phyloP scores from a whole-genome alignment of 1,284 basidiomycete species.

The Trichosporon ovoides region DNA sequence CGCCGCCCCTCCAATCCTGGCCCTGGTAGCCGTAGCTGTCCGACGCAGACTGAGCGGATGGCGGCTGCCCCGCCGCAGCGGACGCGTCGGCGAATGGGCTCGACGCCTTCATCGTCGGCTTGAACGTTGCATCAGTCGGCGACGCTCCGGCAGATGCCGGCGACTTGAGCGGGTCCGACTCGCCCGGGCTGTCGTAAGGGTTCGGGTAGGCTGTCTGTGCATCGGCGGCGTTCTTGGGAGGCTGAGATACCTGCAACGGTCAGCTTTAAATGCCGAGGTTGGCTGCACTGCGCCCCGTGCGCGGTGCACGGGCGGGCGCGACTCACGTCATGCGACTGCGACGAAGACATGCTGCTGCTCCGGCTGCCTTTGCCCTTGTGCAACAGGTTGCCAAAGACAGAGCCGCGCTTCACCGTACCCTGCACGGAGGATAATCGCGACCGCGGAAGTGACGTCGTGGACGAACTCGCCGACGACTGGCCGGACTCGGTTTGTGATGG shows the following conservation, averaged over 20 bases:
- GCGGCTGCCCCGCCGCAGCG: constrained; percentile 6
- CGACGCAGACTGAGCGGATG: constrained; percentile 10
- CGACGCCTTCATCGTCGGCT: constrained; percentile 15
- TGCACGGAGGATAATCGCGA: constrained; percentile 14
- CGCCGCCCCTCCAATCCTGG: constrained; percentile 32
- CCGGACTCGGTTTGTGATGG: constrained; percentile 19
- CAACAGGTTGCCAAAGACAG: constrained; percentile 26
- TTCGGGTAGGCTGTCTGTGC: constrained; percentile 21
- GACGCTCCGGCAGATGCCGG: not conserved
- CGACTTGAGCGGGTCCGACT: constrained; percentile 1
- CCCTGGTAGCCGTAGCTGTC: constrained; percentile 29
- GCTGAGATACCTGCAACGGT: not conserved
- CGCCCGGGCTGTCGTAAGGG: constrained; percentile 25
- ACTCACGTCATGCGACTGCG: constrained; percentile 23
- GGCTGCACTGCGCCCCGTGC: not conserved
- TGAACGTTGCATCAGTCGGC: constrained; percentile 4
- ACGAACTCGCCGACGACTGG: constrained; percentile 19
- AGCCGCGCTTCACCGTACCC: constrained; percentile 22
- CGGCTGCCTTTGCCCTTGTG: constrained; percentile 17
- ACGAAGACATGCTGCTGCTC: not conserved
- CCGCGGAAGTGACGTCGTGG: constrained; percentile 17
- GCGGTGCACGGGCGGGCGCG: not conserved
- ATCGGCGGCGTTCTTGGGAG: not conserved
- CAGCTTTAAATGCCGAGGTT: not conserved
- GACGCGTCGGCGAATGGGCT: constrained; percentile 32